Percentiles rank a stretch among this genome's conserved stretches.
Evolutionary conservation across 257 asterid species (phyloP).

Genomic region (Rehmannia glutinosa): DNA sequence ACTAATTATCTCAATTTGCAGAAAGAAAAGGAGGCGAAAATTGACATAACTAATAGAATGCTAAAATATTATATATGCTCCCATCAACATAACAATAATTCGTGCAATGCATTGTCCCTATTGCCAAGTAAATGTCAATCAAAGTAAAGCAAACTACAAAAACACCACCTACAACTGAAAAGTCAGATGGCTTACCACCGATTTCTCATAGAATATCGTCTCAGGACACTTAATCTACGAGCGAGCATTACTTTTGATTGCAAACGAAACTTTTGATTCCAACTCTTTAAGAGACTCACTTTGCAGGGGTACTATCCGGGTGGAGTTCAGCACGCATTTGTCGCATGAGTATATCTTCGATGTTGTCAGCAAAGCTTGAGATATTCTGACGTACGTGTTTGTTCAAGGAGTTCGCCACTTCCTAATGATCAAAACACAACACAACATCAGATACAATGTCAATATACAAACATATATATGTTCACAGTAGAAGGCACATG

Average conservation of each 20-base stretch:
- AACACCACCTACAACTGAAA: background rate
- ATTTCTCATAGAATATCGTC: no score
- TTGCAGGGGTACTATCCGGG: conserved; percentile 11
- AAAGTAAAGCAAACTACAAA: background rate
- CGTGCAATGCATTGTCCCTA: background rate
- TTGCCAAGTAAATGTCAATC: background rate
- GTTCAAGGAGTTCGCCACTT: conserved; percentile 52
- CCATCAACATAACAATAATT: background rate
- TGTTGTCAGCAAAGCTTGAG: conserved; percentile 43
- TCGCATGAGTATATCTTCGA: conserved; percentile 67
- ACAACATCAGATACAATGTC: conserved; percentile 3
- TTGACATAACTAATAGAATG: no score
- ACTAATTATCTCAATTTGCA: no score
- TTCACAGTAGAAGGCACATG: no score
- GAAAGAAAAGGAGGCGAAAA: no score
- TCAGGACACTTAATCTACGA: background rate
- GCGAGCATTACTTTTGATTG: background rate
- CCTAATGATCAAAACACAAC: conserved; percentile 37
- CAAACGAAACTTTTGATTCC: background rate
- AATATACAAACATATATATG: background rate
- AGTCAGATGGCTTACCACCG: background rate
- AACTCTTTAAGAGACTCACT: background rate
- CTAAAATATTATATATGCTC: no score
- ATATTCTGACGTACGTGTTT: conserved; percentile 36
- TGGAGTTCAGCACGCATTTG: conserved; percentile 47